Evolutionary conservation across 2,329 filamentous ascomycete species (phyloP).

Genomic region (Podosphaera leucotricha): DNA sequence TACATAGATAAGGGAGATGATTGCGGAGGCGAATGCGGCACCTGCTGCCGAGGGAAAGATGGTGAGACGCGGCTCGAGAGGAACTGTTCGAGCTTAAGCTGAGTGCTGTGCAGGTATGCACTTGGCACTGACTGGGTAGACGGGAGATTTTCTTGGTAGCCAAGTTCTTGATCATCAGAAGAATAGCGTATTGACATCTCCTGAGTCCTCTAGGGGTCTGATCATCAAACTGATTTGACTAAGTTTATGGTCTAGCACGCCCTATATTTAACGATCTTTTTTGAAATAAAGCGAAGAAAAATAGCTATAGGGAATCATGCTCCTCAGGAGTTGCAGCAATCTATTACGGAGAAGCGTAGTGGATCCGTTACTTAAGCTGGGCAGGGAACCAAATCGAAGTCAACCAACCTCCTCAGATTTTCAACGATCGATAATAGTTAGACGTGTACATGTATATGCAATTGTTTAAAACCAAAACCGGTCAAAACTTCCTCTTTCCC

Average conservation of each 20-base stretch:
- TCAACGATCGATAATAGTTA: too few species aligned
- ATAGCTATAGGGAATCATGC: too few species aligned
- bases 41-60: neutral
- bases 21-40: neutral
- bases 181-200: constrained; percentile 1
- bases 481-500: neutral
- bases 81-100: neutral
- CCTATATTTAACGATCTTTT: neutral
- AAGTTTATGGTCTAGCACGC: neutral
- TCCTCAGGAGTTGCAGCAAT: too few species aligned
- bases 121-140: neutral
- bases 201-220: neutral
- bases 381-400: too few species aligned
- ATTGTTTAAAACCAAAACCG: neutral
- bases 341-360: too few species aligned
- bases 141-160: constrained; percentile 1
- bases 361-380: too few species aligned
- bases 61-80: neutral
- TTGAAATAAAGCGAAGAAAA: neutral
- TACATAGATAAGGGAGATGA: neutral
- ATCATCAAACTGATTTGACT: neutral
- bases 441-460: too few species aligned
- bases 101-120: neutral
- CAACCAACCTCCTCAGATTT: too few species aligned
- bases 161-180: constrained; percentile 1